These are phyloP conservation scores for Plectosphaerella cucumerina DNA, from an alignment of 2,329 filamentous ascomycete genomes.

Conservation along the genomic window DNA sequence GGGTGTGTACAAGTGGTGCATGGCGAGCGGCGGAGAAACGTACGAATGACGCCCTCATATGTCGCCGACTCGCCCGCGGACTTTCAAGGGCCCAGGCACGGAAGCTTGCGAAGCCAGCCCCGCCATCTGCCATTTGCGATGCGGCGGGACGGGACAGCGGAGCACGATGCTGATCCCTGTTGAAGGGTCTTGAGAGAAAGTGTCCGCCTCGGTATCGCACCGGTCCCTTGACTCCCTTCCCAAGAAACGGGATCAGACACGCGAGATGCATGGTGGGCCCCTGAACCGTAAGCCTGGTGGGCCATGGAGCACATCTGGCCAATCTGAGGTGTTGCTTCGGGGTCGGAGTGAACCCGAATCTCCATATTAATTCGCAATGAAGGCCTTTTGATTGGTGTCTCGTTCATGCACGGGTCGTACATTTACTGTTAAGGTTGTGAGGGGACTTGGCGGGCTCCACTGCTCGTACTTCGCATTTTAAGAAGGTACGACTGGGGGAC, in stretches of 20 bases:
- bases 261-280: not conserved
- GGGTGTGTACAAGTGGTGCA: no score
- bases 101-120: no score
- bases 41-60: no score
- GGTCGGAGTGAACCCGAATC: not conserved
- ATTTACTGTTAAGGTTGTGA: not conserved
- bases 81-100: no score
- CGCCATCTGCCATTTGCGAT: no score
- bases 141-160: no score
- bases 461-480: conserved; percentile 2
- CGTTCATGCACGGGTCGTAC: conserved; percentile 2
- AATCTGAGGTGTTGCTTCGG: not conserved
- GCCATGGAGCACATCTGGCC: not conserved
- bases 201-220: not conserved
- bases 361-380: not conserved
- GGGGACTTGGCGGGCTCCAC: not conserved
- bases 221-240: not conserved
- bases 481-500: not conserved
- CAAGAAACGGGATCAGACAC: not conserved
- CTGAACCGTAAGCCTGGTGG: not conserved
- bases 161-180: no score
- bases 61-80: no score
- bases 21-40: no score
- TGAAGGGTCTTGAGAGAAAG: not conserved
- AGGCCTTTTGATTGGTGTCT: not conserved